Evolutionary conservation across 257 asterid genomes (phyloP).

Genomic region (Jacaranda mimosifolia): DNA sequence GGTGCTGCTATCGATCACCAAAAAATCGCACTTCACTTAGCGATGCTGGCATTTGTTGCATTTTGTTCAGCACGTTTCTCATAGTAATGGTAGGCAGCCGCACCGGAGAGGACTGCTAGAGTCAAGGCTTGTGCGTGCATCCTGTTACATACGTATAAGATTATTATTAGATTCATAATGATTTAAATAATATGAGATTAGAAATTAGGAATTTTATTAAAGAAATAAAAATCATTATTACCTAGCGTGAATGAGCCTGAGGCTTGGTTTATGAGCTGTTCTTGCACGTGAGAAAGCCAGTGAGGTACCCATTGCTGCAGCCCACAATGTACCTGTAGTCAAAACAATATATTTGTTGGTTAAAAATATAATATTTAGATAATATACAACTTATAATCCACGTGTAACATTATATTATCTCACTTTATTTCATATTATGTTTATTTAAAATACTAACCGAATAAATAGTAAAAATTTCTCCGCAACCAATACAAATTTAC

Average conservation of each 20-base stretch:
- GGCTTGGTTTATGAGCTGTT: slow-evolving; percentile 72
- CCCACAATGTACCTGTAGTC: slow-evolving; percentile 77
- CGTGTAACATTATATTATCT: too few species aligned
- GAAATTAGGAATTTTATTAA: not conserved
- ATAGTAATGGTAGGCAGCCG: slow-evolving; percentile 75
- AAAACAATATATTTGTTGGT: not conserved
- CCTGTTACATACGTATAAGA: slow-evolving; percentile 40
- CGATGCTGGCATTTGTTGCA: slow-evolving; percentile 20
- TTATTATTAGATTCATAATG: not conserved
- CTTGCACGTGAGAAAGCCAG: slow-evolving; percentile 55
- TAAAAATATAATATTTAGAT: too few species aligned
- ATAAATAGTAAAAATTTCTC: too few species aligned
- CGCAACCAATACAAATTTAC: too few species aligned
- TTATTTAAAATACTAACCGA: too few species aligned
- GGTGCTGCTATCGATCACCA: not conserved
- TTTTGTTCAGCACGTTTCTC: slow-evolving; percentile 52
- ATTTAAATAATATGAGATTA: not conserved
- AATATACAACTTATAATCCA: not conserved
- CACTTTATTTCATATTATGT: too few species aligned
- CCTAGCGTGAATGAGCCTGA: slow-evolving; percentile 86
- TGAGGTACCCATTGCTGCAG: slow-evolving; percentile 75
- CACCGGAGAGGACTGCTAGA: slow-evolving; percentile 76
- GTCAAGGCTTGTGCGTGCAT: slow-evolving; percentile 90
- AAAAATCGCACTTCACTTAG: slow-evolving; percentile 13
- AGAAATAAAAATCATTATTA: slow-evolving; percentile 8